Base-by-base conservation (phyloP, 108 stramenopile species). In the Cyclotella cryptica region DNA sequence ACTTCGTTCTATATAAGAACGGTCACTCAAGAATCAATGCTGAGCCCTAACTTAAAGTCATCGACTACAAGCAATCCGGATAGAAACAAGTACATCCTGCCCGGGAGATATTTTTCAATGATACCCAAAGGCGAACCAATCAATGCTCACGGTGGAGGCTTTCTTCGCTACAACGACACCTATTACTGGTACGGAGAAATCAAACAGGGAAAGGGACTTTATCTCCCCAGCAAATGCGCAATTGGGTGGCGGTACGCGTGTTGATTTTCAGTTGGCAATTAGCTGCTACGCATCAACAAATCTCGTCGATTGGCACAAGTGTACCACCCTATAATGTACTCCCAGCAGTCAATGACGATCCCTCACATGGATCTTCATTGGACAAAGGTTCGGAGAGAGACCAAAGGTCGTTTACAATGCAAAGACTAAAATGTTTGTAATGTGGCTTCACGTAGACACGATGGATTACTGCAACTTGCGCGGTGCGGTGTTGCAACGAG, bases 121-220 rank as follows among this genome's bases (percentile, higher is more conserved):
- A 74, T 24, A 65, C 29, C 1, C n/a, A n/a, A 65, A 17, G 74
- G 74, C 49, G 26, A 55, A 14, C 74, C 74, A n/a, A 65, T 74
- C 52, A 74, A 74, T 65, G 74, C 74, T 10, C 74, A 74, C 52
- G 74, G 74, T 26, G 74, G 74, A 54, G 74, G 74, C 29, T 65
- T 74, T 52, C 49, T 74, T 30, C 51, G 39, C 51, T 62, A 74
- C 49, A 28, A 65, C 2, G 41, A 64, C 29, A 64, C 52, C 21
- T 74, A 74, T 17, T 74, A 74, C 52, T 74, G 74, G 74, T 74
- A 74, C 27, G 74, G 74, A 27, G 74, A 74, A 29, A 74, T 74
- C 74, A 74, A 74, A 41, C 19, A 15, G 30, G 74, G 74, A 9
- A 40, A 40, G 0, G 65, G n/a, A n/a, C n/a, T 63, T 10, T 65